Percentiles rank a stretch among this genome's conserved stretches.
Evolutionary conservation across 805 yeast species (phyloP).

Genomic region (Yamadazyma endophytica): DNA sequence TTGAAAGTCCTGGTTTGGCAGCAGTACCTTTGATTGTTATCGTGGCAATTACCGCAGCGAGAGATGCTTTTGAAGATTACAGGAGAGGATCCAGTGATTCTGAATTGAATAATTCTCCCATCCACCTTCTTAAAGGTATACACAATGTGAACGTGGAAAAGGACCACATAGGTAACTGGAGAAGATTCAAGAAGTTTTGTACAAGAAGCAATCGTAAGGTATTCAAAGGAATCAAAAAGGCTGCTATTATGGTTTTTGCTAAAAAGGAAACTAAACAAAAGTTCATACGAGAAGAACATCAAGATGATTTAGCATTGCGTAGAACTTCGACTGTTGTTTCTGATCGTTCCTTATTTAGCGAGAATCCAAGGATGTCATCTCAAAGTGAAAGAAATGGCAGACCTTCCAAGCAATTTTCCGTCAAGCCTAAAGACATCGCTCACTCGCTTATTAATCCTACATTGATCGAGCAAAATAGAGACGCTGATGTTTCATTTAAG

Average conservation of each 20-base stretch:
- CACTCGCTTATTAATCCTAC: conserved; percentile 20
- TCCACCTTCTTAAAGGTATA: conserved; percentile 52
- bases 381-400: conserved; percentile 6
- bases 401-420: no score
- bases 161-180: conserved; percentile 61
- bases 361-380: conserved; percentile 9
- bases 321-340: conserved; percentile 37
- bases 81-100: conserved; percentile 67
- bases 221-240: conserved; percentile 17
- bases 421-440: conserved; percentile 6
- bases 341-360: conserved; percentile 5
- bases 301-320: conserved; percentile 24
- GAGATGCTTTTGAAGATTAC: conserved; percentile 80
- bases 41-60: conserved; percentile 67
- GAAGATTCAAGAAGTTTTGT: conserved; percentile 60
- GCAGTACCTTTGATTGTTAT: conserved; percentile 79
- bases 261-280: conserved; percentile 21
- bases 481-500: conserved; percentile 36
- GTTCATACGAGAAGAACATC: conserved; percentile 19
- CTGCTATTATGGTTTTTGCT: conserved; percentile 20
- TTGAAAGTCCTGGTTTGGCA: conserved; percentile 68
- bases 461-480: conserved; percentile 19
- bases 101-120: conserved; percentile 66
- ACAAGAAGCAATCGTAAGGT: conserved; percentile 24
- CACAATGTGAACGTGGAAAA: conserved; percentile 53